These are phyloP conservation scores for Hypoxylon sp. DNA, from an alignment of 2,329 filamentous ascomycete genomes.

Conservation along the genomic window DNA sequence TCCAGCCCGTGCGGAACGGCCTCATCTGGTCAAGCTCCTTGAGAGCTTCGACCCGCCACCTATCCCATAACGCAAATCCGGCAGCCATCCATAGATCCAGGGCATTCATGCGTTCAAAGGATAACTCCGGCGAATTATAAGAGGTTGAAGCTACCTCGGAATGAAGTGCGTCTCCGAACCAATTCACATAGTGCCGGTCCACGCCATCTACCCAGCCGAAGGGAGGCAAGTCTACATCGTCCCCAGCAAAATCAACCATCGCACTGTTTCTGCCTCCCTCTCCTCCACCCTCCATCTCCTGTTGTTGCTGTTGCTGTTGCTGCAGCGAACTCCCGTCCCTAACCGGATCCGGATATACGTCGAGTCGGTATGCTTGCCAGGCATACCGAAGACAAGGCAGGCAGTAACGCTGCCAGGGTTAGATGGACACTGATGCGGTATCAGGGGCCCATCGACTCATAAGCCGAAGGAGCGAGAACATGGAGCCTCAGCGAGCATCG, in stretches of 20 bases:
- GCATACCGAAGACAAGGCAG: too few relatives aligned
- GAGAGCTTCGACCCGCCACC: conserved; percentile 5
- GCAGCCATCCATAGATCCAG: conserved; percentile 8
- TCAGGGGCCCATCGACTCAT: too few relatives aligned
- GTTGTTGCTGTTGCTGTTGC: too few relatives aligned
- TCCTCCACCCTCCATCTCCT: too few relatives aligned
- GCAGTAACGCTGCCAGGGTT: too few relatives aligned
- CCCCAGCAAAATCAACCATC: conserved; percentile 7
- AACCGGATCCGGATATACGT: too few relatives aligned
- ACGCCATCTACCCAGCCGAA: conserved; percentile 19
- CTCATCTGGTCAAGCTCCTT: conserved; percentile 16
- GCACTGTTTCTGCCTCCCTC: too few relatives aligned
- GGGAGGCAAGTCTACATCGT: conserved; percentile 7
- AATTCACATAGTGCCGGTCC: conserved; percentile 7
- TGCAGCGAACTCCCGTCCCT: not conserved
- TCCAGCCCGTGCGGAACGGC: conserved; percentile 8
- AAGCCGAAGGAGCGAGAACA: not conserved
- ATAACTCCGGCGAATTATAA: not conserved
- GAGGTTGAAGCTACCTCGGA: not conserved
- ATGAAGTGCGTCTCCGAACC: conserved; percentile 17
- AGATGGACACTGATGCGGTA: too few relatives aligned
- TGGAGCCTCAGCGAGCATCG: conserved; percentile 4
- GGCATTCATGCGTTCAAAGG: not conserved
- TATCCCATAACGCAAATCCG: conserved; percentile 21
- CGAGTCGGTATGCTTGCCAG: too few relatives aligned